phyloP scores from a whole-genome alignment of 305 asterid genomes.

The Fraxinus velutina region DNA sequence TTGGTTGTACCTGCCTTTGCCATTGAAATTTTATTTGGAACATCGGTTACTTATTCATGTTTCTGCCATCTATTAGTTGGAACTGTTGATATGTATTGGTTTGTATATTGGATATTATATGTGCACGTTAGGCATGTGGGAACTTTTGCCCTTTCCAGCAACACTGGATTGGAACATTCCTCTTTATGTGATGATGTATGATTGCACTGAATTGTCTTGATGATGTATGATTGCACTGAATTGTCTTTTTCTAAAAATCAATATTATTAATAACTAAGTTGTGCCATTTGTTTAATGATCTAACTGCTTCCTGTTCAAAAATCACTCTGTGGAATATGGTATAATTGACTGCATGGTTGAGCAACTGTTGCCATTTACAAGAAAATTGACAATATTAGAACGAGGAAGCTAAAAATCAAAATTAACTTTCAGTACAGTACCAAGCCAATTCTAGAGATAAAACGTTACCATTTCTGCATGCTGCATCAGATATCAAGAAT shows the following conservation, averaged over 20 bases:
- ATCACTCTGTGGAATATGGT: not conserved
- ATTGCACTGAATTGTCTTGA: not conserved
- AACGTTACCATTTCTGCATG: not conserved
- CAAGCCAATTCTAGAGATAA: not conserved
- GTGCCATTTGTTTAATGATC: not conserved
- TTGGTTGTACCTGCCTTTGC: not conserved
- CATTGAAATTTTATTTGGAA: slow-evolving; percentile 21
- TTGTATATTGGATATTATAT: not conserved
- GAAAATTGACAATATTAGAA: not conserved
- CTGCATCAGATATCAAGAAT: not conserved
- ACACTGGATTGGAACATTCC: not conserved
- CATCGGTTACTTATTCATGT: slow-evolving; percentile 4
- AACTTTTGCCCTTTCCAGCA: not conserved
- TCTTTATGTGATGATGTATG: not conserved
- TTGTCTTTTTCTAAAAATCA: not conserved
- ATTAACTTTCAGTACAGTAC: not conserved
- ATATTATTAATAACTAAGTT: not conserved
- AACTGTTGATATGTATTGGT: not conserved
- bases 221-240: not conserved
- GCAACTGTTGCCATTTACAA: not conserved
- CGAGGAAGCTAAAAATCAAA: not conserved
- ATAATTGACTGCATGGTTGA: not conserved
- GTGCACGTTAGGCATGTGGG: not conserved
- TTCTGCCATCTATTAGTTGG: not conserved
- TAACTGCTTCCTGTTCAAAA: not conserved